phyloP scores from a whole-genome alignment of 257 asterid genomes.

The Paulownia fortunei region DNA sequence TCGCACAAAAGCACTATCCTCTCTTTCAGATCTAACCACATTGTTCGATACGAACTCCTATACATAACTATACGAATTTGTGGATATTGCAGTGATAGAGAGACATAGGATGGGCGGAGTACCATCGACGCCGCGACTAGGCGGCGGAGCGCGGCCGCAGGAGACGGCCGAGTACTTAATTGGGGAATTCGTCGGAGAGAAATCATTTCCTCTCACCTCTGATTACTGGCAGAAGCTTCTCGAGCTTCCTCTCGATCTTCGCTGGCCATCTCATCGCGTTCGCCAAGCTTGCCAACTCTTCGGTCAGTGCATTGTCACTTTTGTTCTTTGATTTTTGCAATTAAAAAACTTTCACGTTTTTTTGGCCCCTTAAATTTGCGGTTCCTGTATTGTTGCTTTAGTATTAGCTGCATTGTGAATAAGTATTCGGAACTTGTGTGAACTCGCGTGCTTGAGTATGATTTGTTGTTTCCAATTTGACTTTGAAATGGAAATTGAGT shows the following conservation, averaged over 20 bases:
- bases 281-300: conserved; percentile 75
- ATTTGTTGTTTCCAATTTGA: conserved; percentile 17
- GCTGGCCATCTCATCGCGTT: conserved; percentile 81
- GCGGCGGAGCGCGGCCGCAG: conserved; percentile 65
- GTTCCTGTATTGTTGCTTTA: neutral
- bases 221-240: conserved; percentile 99
- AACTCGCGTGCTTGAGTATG: conserved; percentile 10
- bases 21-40: conserved; percentile 40
- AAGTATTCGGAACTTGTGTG: neutral
- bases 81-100: conserved; percentile 18
- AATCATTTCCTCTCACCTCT: conserved; percentile 76
- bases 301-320: conserved; percentile 54
- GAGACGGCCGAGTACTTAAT: conserved; percentile 86
- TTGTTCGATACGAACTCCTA: conserved; percentile 11
- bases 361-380: neutral
- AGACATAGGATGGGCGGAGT: conserved; percentile 76
- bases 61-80: conserved; percentile 9
- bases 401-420: conserved; percentile 9
- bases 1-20: conserved; percentile 30
- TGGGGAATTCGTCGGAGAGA: conserved; percentile 76
- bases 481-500: neutral
- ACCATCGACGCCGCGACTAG: conserved; percentile 80
- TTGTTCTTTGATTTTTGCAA: neutral
- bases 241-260: conserved; percentile 83
- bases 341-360: neutral